Evolutionary conservation across 2,329 filamentous ascomycete genomes (phyloP).

Genomic region (Beauveria asiatica): DNA sequence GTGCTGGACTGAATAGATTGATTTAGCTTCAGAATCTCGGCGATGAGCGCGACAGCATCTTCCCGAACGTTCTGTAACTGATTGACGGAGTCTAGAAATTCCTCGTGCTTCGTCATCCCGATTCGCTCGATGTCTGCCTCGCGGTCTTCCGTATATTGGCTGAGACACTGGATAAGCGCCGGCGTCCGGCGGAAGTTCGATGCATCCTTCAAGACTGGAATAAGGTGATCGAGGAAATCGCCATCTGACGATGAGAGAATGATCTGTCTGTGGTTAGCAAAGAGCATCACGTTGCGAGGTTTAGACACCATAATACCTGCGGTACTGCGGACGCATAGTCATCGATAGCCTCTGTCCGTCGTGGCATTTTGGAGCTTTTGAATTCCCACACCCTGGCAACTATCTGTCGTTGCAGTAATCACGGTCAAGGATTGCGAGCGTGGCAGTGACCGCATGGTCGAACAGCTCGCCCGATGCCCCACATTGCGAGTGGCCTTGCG

Average conservation of each 20-base stretch:
- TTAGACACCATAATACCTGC: conserved; percentile 28
- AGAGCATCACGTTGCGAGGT: conserved; percentile 3
- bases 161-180: conserved; percentile 62
- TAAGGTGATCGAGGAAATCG: conserved; percentile 92
- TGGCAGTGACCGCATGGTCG: not conserved
- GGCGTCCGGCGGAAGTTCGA: conserved; percentile 63
- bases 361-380: conserved; percentile 29
- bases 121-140: conserved; percentile 90
- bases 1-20: conserved; percentile 93
- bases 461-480: not conserved
- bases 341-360: conserved; percentile 36
- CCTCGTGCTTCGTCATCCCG: conserved; percentile 91
- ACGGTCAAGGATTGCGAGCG: not conserved
- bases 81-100: conserved; percentile 89
- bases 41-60: conserved; percentile 78
- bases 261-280: conserved; percentile 49
- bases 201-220: conserved; percentile 88
- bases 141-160: conserved; percentile 72
- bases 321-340: conserved; percentile 39
- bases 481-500: not conserved
- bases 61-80: conserved; percentile 88
- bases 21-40: conserved; percentile 86
- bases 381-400: not conserved
- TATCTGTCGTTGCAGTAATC: not conserved
- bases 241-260: conserved; percentile 84